These are phyloP conservation scores for Ophiostoma pallidulum DNA, from an alignment of 2,329 filamentous ascomycete species.

Conservation along the genomic window DNA sequence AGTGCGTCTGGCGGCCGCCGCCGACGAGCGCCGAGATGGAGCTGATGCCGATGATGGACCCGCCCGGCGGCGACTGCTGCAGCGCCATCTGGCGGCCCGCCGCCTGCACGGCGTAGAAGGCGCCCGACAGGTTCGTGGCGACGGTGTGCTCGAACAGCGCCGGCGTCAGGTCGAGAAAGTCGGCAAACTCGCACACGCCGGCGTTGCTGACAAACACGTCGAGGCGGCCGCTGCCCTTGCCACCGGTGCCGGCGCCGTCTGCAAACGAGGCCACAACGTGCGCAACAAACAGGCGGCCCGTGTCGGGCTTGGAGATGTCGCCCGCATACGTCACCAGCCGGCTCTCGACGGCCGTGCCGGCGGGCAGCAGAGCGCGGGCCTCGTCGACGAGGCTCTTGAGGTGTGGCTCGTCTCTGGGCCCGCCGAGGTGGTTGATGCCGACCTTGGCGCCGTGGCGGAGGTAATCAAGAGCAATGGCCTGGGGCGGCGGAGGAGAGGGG, in stretches of 20 bases:
- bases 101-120: slow-evolving; percentile 82
- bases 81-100: slow-evolving; percentile 73
- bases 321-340: slow-evolving; percentile 7
- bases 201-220: slow-evolving; percentile 84
- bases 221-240: slow-evolving; percentile 33
- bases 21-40: slow-evolving; percentile 51
- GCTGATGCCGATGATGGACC: slow-evolving; percentile 52
- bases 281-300: slow-evolving; percentile 8
- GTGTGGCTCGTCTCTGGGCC: slow-evolving; percentile 11
- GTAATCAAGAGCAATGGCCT: slow-evolving; percentile 16
- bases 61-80: slow-evolving; percentile 53
- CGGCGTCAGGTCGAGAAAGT: slow-evolving; percentile 66
- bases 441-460: slow-evolving; percentile 14
- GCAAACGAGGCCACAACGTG: slow-evolving; percentile 7
- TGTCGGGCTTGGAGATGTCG: slow-evolving; percentile 11
- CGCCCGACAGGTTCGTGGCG: slow-evolving; percentile 72
- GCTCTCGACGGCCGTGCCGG: background rate
- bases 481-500: background rate
- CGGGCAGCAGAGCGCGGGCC: slow-evolving; percentile 1
- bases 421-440: slow-evolving; percentile 14
- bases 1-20: slow-evolving; percentile 58
- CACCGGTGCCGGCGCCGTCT: slow-evolving; percentile 22
- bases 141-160: slow-evolving; percentile 64
- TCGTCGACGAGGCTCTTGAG: slow-evolving; percentile 9
- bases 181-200: slow-evolving; percentile 78